phyloP scores from a whole-genome alignment of 345 rosid genomes.

The Bruguiera gymnorhiza region DNA sequence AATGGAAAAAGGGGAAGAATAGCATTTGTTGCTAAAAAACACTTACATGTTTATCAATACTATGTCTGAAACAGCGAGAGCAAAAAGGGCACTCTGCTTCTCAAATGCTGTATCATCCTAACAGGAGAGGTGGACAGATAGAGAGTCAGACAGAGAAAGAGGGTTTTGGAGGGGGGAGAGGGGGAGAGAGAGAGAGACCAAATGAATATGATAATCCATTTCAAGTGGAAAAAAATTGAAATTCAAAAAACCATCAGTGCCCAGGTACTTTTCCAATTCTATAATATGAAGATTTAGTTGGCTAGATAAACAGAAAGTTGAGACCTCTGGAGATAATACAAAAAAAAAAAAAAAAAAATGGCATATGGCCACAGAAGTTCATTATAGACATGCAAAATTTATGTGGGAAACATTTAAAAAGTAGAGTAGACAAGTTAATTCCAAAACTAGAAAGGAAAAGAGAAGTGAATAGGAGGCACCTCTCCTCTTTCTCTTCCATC shows the following conservation, averaged over 20 bases:
- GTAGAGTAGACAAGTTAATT: neutral
- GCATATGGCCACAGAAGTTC: neutral
- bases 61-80: slow-evolving; percentile 97
- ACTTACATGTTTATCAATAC: slow-evolving; percentile 97
- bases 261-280: neutral
- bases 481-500: slow-evolving; percentile 99
- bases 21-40: slow-evolving; percentile 1
- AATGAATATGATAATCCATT: too few species aligned
- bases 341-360: too few species aligned
- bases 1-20: neutral
- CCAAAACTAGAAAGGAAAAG: neutral
- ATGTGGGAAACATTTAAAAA: neutral
- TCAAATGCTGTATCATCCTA: slow-evolving; percentile 99
- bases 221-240: too few species aligned
- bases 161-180: slow-evolving; percentile 9
- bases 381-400: neutral
- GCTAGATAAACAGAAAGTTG: neutral
- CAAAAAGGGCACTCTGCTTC: slow-evolving; percentile 99
- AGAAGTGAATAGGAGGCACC: slow-evolving; percentile 38
- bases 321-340: neutral
- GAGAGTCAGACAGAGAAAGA: neutral
- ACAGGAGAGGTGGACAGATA: slow-evolving; percentile 4
- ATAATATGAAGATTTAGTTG: neutral
- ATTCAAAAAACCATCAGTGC: too few species aligned
- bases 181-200: neutral